Conservation (phyloP, 805 yeast genomes). For the Grigorovia humatica region DNA sequence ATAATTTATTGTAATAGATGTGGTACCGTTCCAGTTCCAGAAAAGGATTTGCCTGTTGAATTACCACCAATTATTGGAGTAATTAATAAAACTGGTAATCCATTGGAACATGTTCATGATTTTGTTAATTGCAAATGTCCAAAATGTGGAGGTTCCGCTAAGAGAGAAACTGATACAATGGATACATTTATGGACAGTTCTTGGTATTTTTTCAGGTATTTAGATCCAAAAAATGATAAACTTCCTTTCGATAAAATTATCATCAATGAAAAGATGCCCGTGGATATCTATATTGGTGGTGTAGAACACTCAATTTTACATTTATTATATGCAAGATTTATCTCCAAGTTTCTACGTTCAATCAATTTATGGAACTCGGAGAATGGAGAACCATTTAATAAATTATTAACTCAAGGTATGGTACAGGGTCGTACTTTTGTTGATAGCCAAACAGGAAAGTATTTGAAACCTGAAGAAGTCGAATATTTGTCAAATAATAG, state of each 20-base stretch:
- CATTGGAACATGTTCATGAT: slow-evolving; percentile 54
- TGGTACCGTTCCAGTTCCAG: slow-evolving; percentile 92
- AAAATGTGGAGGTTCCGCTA: slow-evolving; percentile 58
- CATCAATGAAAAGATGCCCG: slow-evolving; percentile 57
- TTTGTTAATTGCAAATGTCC: slow-evolving; percentile 77
- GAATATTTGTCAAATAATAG: slow-evolving; percentile 37
- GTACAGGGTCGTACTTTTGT: slow-evolving; percentile 83
- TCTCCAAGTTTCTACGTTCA: slow-evolving; percentile 65
- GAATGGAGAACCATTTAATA: slow-evolving; percentile 60
- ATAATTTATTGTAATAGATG: slow-evolving; percentile 78
- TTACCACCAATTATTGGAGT: slow-evolving; percentile 52
- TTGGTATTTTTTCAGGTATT: slow-evolving; percentile 85
- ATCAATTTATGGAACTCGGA: slow-evolving; percentile 62
- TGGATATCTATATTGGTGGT: slow-evolving; percentile 88
- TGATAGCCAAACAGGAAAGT: slow-evolving; percentile 64
- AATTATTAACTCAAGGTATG: slow-evolving; percentile 92
- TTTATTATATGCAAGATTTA: slow-evolving; percentile 73
- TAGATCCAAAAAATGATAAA: slow-evolving; percentile 55
- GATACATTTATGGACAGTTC: slow-evolving; percentile 97
- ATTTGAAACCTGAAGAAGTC: slow-evolving; percentile 70
- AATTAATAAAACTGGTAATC: slow-evolving; percentile 48
- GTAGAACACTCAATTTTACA: slow-evolving; percentile 95
- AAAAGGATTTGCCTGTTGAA: slow-evolving; percentile 68
- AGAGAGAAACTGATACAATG: slow-evolving; percentile 95
- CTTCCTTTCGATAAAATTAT: slow-evolving; percentile 43